Base-by-base conservation (phyloP, 768 basidiomycete species). In the Leccinum subgranulosum region DNA sequence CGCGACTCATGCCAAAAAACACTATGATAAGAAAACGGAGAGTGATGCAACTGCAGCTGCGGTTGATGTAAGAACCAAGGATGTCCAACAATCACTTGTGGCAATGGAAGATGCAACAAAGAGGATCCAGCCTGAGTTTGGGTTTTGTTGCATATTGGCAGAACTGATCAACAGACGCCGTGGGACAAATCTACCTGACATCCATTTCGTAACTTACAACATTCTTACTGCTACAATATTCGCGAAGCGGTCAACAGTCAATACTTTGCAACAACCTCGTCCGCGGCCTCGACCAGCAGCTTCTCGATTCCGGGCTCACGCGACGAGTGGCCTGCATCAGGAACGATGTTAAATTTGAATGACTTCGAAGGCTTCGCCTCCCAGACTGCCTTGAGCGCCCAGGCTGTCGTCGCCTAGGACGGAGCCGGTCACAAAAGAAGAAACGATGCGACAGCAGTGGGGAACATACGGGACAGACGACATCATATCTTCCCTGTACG, bases 401-500 rank as follows among this genome's bases (percentile, higher is more conserved):
- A 88, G 8, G 93, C 92, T 6, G 90, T 92, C 14, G 85, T 91
- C 11, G 88, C 81, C 87, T 90, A 45, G 52, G 23, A 28, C 25
- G n/a, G n/a, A 39, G 39, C 48, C 43, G 2, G 28, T 58, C 55
- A 59, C 43, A n/a, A 25, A 48, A 23, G 39, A 39, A 21, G 3
- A 51, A 27, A 45, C 47, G 4, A n/a, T 21, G n/a, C 23, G 23
- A 54, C 39, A 61, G 28, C 2, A 49, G 45, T 61, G 28, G 14
- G 19, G 36, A 59, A 61, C 82, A 36, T 73, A 92, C 87, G 10
- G 93, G 90, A 68, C 94, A 97, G 49, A 97, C 82, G 14, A 90
- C 84, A 64, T 95, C 94, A 65, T 95, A 95, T 73, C 94, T 79
- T 39, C 92, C 92, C 76, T 94, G 92, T 4, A 94, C 81, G 41